phyloP scores from a whole-genome alignment of 2,329 filamentous ascomycete species.

The Colletotrichum chlorophyti region DNA sequence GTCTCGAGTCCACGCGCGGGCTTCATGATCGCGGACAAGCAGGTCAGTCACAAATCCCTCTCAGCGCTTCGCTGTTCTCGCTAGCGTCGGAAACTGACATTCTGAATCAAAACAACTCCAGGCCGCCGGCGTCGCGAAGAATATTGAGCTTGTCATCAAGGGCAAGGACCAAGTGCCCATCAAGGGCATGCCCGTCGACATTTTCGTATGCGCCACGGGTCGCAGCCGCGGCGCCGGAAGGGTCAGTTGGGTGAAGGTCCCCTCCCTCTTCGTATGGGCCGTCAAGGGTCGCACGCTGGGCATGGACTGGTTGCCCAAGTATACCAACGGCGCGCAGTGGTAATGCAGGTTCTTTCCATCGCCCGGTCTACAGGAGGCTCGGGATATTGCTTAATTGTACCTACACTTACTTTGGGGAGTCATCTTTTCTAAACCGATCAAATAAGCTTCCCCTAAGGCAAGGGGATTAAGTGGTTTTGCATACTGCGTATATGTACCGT shows the following conservation, averaged over 20 bases:
- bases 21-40: constrained; percentile 66
- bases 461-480: too few relatives aligned
- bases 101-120: constrained; percentile 29
- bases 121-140: constrained; percentile 60
- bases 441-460: too few relatives aligned
- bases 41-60: constrained; percentile 41
- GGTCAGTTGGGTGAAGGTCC: constrained; percentile 52
- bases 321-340: constrained; percentile 56
- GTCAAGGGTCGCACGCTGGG: constrained; percentile 60
- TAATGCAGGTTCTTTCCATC: constrained; percentile 34
- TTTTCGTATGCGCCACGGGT: constrained; percentile 55
- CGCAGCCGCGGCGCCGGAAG: constrained; percentile 58
- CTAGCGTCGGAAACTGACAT: background rate
- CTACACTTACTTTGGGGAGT: constrained; percentile 7
- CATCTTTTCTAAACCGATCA: too few relatives aligned
- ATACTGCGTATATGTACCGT: too few relatives aligned
- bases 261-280: constrained; percentile 57
- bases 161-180: constrained; percentile 51
- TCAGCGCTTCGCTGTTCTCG: background rate
- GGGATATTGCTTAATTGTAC: background rate
- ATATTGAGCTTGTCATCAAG: constrained; percentile 55
- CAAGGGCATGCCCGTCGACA: constrained; percentile 56
- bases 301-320: constrained; percentile 49
- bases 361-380: background rate
- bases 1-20: constrained; percentile 59